Base-by-base conservation (phyloP, 2,329 filamentous ascomycete species). In the Emmonsiellopsis sp. region DNA sequence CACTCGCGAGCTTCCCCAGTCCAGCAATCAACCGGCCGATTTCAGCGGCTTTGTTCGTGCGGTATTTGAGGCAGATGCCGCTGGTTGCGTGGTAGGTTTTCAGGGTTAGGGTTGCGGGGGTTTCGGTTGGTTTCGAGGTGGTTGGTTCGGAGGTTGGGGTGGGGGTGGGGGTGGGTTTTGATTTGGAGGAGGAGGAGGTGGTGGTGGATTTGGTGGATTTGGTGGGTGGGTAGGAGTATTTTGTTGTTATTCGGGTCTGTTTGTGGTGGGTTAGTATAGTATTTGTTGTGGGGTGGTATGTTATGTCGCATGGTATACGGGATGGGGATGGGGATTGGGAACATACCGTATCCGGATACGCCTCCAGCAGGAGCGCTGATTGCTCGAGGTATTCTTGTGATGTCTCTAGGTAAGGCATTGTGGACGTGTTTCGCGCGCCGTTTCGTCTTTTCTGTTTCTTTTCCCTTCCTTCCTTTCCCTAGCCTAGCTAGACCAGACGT, bases 311-410 rank as follows among this genome's bases (percentile, higher is more conserved):
- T 27, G 21, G 5, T 27, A 27, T 27, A 27, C 21, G 21, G 21
- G 21, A 27, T 53, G 53, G 14, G 53, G 36, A 53, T 21, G 48
- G 47, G 47, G 42, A 51, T 48, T 47, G 42, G 48, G 51, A 33
- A 74, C 82, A 58, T 81, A 95, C 92, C 42, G 87, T 90, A 36
- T 81, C 82, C 3, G 93, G 93, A 47, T 88, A 84, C 53, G 93
- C 92, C 72, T 93, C 82, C 52, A 98, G 77, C 54, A 98, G 84
- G 56, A 91, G 82, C 14, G 84, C 77, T 11, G 92, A 95, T 71
- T 96, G 87, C 63, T 86, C 84, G 61, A 96, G 87, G 87, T 90
- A 98, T 74, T 91, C 86, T 72, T 95, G 85, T 71, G 87, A 87
- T 54, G 88, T 90, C 50, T 80, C 75, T 68, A 95, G 83, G 68